Evolutionary conservation across 1,284 basidiomycete genomes (phyloP), one percentile per base, ranked within the genome.

Genomic region (Cerrena zonata): DNA sequence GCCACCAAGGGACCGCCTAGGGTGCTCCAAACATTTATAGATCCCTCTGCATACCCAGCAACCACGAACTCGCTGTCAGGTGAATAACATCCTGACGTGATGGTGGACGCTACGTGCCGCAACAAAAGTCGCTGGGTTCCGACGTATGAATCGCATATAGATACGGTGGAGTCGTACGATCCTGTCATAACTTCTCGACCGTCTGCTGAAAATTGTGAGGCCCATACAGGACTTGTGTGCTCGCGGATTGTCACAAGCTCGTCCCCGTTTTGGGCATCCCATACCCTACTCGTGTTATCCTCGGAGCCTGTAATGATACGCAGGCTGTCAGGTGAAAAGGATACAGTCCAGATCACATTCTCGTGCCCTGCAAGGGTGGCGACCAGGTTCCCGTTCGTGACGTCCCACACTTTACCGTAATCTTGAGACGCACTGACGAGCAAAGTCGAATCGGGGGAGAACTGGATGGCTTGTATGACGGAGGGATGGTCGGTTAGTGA

Each of bases 181-280:
- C 57, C 58, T 23, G 57, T 52, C n/a, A 53, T 42, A 39, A 59
- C 44, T 19, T 49, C 19, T n/a, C 47, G 51, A 13, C 62, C 63
- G 44, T 73, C 68, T 12, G 62, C 63, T 3, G 68, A 67, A 51
- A 70, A 72, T 19, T 51, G 59, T 19, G 73, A 58, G 5, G 59
- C 58, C 42, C 63, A 68, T 4, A 74, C 61, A 0, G 60, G 55
- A 3, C 62, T 66, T 1, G 42, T 53, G 54, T 66, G 64, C 22
- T 51, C 62, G 7, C 50, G 41, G 34, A 64, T 56, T 37, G 53
- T 56, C 37, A 39, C 44, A 13, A 50, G 37, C 7, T 48, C 51
- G 15, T 24, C 25, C 22, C 58, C 60, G 1, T 48, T 52, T 5
- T 47, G 47, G 2, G 51, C 55, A 34, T 61, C 47, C 62, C 61